Percentiles rank a stretch among this genome's conserved stretches.
These are phyloP conservation scores for Neurospora africana DNA, from an alignment of 495 filamentous ascomycete species.

Conservation along the genomic window DNA sequence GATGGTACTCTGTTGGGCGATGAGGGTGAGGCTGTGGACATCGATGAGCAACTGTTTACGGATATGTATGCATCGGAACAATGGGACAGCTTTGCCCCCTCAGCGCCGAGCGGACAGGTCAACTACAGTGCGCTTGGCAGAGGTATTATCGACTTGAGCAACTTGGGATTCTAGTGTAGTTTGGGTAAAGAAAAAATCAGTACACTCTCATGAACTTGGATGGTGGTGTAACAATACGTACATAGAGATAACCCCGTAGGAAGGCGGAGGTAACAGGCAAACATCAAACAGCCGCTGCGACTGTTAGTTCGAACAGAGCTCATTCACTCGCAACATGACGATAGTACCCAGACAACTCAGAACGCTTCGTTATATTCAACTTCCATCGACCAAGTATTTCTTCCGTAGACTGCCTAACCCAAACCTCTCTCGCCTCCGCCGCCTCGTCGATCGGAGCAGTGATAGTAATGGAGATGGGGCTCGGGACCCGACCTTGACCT, in stretches of 20 bases:
- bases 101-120: not conserved
- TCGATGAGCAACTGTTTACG: not conserved
- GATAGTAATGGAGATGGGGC: not conserved
- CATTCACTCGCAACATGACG: not conserved
- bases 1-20: not conserved
- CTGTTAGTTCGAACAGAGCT: not conserved
- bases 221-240: not conserved
- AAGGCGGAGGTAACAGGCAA: not conserved
- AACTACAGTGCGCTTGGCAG: not conserved
- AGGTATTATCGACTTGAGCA: not conserved
- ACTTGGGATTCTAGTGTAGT: not conserved
- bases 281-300: not conserved
- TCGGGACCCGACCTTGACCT: too few relatives aligned
- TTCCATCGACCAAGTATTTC: not conserved
- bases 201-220: not conserved
- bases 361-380: not conserved
- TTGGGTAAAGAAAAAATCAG: not conserved
- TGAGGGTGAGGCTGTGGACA: not conserved
- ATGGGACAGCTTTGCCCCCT: not conserved
- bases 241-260: not conserved
- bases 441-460: not conserved
- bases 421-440: not conserved
- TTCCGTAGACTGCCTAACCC: too few relatives aligned
- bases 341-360: not conserved
- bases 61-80: not conserved